phyloP scores from a whole-genome alignment of 148 eudicot genomes.

The Camellia granthamiana region DNA sequence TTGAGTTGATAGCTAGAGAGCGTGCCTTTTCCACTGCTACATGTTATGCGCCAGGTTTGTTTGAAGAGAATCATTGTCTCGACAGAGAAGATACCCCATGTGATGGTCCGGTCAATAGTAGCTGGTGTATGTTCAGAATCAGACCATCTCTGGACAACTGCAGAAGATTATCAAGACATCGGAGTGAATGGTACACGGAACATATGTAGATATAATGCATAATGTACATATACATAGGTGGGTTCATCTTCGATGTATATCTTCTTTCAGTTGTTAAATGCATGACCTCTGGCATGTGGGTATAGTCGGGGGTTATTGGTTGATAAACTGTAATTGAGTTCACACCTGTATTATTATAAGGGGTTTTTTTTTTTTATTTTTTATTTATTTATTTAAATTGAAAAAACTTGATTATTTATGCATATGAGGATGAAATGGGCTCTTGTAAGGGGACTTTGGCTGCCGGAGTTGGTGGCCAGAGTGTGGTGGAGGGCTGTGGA shows the following conservation, averaged over 20 bases:
- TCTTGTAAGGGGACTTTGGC: too few species aligned
- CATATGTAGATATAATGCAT: not conserved
- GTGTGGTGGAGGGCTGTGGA: too few species aligned
- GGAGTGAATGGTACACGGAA: not conserved
- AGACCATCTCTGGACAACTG: not conserved
- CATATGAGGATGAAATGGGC: too few species aligned
- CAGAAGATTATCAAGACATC: slow-evolving; percentile 1
- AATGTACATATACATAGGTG: slow-evolving; percentile 15
- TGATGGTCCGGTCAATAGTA: slow-evolving; percentile 8
- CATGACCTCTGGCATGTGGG: not conserved
- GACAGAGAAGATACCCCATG: not conserved
- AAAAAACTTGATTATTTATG: too few species aligned
- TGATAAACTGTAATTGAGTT: not conserved
- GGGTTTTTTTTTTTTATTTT: too few species aligned
- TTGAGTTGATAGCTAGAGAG: slow-evolving; percentile 52
- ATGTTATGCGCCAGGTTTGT: slow-evolving; percentile 7
- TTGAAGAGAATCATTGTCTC: not conserved
- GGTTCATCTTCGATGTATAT: slow-evolving; percentile 8
- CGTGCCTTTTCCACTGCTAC: not conserved
- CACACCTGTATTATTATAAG: not conserved
- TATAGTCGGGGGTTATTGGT: not conserved
- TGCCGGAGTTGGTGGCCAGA: too few species aligned
- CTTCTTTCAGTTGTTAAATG: not conserved
- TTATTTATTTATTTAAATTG: too few species aligned
- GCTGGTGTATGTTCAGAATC: not conserved